Evolutionary conservation across 1,139 yeast species (phyloP).

Genomic region (Yamadazyma diospyri): DNA sequence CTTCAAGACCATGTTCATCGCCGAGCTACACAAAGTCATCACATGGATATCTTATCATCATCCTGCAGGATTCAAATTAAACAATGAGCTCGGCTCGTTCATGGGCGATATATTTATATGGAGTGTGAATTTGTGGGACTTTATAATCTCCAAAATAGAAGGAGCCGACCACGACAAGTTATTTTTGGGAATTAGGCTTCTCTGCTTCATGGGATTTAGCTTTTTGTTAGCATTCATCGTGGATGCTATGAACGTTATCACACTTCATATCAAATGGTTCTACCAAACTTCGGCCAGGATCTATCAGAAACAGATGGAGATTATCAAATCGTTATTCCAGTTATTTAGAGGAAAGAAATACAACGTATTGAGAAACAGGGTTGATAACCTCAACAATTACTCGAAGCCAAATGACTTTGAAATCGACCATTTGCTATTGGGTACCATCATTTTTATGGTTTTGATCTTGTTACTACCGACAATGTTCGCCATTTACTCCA

Average conservation of each 20-base stretch:
- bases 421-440: slow-evolving; percentile 81
- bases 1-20: slow-evolving; percentile 28
- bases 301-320: slow-evolving; percentile 69
- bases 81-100: slow-evolving; percentile 80
- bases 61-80: slow-evolving; percentile 93
- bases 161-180: slow-evolving; percentile 5
- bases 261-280: slow-evolving; percentile 73
- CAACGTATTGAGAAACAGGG: slow-evolving; percentile 77
- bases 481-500: slow-evolving; percentile 74
- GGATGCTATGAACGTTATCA: slow-evolving; percentile 61
- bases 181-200: slow-evolving; percentile 13
- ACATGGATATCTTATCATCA: slow-evolving; percentile 73
- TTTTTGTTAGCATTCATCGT: slow-evolving; percentile 62
- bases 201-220: slow-evolving; percentile 54
- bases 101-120: slow-evolving; percentile 84
- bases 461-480: slow-evolving; percentile 81
- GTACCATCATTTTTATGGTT: slow-evolving; percentile 83
- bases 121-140: slow-evolving; percentile 74
- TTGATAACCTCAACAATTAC: slow-evolving; percentile 53
- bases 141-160: slow-evolving; percentile 12
- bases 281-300: slow-evolving; percentile 77
- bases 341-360: slow-evolving; percentile 87
- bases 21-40: slow-evolving; percentile 46
- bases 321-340: slow-evolving; percentile 72
- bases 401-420: slow-evolving; percentile 60